These are phyloP conservation scores for Rhododendron mucronatum DNA, from an alignment of 148 eudicot genomes.

Conservation along the genomic window DNA sequence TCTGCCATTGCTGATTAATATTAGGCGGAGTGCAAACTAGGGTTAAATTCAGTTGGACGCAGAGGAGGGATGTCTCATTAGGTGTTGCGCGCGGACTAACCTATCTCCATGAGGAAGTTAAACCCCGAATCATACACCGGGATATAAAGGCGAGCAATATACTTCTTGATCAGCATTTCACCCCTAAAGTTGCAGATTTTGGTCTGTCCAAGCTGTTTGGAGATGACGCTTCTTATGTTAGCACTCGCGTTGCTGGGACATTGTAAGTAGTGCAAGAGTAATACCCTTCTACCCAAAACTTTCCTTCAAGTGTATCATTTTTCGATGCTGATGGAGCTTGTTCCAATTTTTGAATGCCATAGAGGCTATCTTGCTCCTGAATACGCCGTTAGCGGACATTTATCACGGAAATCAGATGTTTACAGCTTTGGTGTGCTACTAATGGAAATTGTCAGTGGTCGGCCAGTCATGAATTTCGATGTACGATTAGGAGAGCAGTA, in stretches of 20 bases:
- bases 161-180: slow-evolving; percentile 49
- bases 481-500: slow-evolving; percentile 44
- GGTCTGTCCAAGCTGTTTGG: slow-evolving; percentile 49
- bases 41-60: slow-evolving; percentile 39
- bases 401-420: slow-evolving; percentile 60
- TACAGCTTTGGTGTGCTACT: slow-evolving; percentile 63
- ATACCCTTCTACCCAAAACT: neutral
- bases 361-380: slow-evolving; percentile 73
- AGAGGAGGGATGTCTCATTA: slow-evolving; percentile 28
- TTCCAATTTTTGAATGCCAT: neutral
- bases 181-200: slow-evolving; percentile 59
- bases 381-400: slow-evolving; percentile 56
- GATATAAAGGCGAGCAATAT: slow-evolving; percentile 61
- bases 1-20: slow-evolving; percentile 7
- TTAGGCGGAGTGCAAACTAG: slow-evolving; percentile 36
- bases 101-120: slow-evolving; percentile 58
- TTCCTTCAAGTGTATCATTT: too few relatives aligned
- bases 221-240: slow-evolving; percentile 37
- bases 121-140: slow-evolving; percentile 49
- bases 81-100: slow-evolving; percentile 52
- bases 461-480: slow-evolving; percentile 43
- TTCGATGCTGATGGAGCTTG: slow-evolving; percentile 6
- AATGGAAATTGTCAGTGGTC: slow-evolving; percentile 44
- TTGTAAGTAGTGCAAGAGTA: slow-evolving; percentile 33
- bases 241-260: slow-evolving; percentile 76